Base-by-base conservation (phyloP, 805 yeast species). In the Wickerhamiella parazyma region DNA sequence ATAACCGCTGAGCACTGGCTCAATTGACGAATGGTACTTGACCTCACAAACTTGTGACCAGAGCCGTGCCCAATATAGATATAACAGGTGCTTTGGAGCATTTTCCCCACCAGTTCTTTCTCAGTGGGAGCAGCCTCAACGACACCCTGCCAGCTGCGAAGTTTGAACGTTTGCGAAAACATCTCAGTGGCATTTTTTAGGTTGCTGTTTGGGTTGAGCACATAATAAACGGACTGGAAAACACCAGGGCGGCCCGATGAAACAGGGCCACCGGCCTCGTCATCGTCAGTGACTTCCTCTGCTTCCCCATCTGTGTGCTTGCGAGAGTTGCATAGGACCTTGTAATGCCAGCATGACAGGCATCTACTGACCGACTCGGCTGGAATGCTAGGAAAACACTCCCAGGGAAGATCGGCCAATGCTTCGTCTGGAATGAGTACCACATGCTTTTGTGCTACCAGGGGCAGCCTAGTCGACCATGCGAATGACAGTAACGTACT, bases 1-100 rank as follows among this genome's bases (percentile, higher is more conserved):
- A 86, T 66, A 0, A 65, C 48, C 1, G 69, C 61, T 11, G 62
- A 50, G 42, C 68, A 58, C 6, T 28, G 18, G 12, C 44, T 21
- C 72, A 68, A 57, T 9, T 64, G 62, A 42, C 72, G 72, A 35
- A 86, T 60, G 0, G 71, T 61, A 4, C 75, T 67, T 1, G 78
- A 66, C 24, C 76, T 68, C 9, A 84, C 64, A 55, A 76, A 85
- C 48, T 81, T 86, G 49, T 84, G 89, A n/a, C 97, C 95, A 4
- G 95, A 91, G 0, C 97, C 96, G 61, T 91, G 99, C 0, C 99
- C 99, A 44, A 87, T 68, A 57, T 83, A 91, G 0, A 89, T 65
- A 51, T 80, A 80, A 7, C 82, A 50, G 31, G 72, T 67, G 1
- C 71, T 61, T 1, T 54, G 38, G 2, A 52, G 47, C 7, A 87